Evolutionary conservation across 352 stramenopile species (phyloP).

Genomic region (Globisporangium parvum): DNA sequence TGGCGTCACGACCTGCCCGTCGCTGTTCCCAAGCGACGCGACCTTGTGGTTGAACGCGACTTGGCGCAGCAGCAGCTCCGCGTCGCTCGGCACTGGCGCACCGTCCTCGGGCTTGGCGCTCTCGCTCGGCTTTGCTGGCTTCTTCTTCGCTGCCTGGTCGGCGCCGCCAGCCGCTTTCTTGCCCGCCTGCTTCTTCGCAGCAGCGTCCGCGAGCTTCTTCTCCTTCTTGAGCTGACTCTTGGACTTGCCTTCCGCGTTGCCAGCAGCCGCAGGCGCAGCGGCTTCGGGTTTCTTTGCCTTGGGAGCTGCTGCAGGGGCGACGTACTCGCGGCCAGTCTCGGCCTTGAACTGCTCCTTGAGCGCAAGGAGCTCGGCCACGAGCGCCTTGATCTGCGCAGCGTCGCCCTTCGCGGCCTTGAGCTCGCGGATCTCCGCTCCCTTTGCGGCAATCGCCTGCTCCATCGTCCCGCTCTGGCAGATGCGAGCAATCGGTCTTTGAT

Average conservation of each 20-base stretch:
- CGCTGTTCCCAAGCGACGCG: slow-evolving; percentile 32
- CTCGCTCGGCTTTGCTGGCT: slow-evolving; percentile 56
- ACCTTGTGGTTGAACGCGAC: slow-evolving; percentile 68
- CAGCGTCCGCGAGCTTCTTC: slow-evolving; percentile 70
- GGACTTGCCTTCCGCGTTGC: slow-evolving; percentile 40
- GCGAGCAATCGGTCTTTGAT: too few species aligned
- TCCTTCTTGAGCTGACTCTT: slow-evolving; percentile 88
- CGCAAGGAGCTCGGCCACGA: slow-evolving; percentile 56
- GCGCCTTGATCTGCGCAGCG: slow-evolving; percentile 27
- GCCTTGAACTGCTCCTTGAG: slow-evolving; percentile 81
- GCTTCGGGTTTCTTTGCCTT: slow-evolving; percentile 17
- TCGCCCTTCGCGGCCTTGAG: slow-evolving; percentile 80
- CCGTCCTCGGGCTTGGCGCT: slow-evolving; percentile 64
- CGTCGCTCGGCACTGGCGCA: slow-evolving; percentile 44
- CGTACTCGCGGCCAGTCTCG: slow-evolving; percentile 68
- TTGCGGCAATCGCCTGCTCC: slow-evolving; percentile 57
- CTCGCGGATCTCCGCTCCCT: slow-evolving; percentile 68
- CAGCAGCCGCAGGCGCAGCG: slow-evolving; percentile 1
- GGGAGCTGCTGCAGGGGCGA: slow-evolving; percentile 21
- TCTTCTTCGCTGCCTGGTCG: slow-evolving; percentile 34
- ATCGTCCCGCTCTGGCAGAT: slow-evolving; percentile 2
- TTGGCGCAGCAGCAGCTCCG: slow-evolving; percentile 67
- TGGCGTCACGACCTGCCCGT: slow-evolving; percentile 86
- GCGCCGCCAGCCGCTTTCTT: slow-evolving; percentile 14
- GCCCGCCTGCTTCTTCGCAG: slow-evolving; percentile 27